These are phyloP conservation scores for Scenedesmus sp. DNA, from an alignment of 163 green algal species.

Conservation along the genomic window DNA sequence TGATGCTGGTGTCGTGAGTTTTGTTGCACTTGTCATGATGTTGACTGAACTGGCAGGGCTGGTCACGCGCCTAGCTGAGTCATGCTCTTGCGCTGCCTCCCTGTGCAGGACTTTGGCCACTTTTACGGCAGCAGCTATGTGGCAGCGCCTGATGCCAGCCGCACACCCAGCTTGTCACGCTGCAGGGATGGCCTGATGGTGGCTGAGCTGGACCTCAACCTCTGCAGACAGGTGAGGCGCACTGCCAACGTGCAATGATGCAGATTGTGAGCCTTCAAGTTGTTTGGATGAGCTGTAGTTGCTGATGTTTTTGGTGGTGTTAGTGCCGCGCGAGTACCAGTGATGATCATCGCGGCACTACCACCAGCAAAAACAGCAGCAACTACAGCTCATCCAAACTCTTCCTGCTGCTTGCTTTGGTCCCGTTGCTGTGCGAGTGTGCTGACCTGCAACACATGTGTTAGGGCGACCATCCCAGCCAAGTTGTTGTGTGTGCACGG, in stretches of 20 bases:
- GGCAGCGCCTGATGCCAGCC: constrained; percentile 92
- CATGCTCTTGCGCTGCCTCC: not conserved
- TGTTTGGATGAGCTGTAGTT: no score
- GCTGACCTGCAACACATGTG: no score
- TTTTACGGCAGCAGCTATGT: constrained; percentile 98
- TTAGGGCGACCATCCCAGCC: no score
- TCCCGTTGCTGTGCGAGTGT: no score
- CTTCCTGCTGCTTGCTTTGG: no score
- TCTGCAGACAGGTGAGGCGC: constrained; percentile 90
- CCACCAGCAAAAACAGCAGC: no score
- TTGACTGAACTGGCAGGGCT: not conserved
- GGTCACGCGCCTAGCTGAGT: not conserved
- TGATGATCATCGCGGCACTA: no score
- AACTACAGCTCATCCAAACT: no score
- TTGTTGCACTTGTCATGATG: not conserved
- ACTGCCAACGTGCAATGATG: no score
- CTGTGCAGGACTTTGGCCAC: constrained; percentile 91
- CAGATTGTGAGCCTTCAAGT: no score
- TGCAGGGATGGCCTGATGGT: constrained; percentile 92
- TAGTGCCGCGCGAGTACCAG: no score
- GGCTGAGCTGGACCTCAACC: constrained; percentile 91
- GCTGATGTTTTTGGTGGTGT: not conserved
- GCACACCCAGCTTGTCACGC: constrained; percentile 84
- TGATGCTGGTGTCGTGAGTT: not conserved
- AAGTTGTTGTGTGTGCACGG: no score